phyloP scores from a whole-genome alignment of 1,284 basidiomycete genomes.

The Cronartium quercuum region DNA sequence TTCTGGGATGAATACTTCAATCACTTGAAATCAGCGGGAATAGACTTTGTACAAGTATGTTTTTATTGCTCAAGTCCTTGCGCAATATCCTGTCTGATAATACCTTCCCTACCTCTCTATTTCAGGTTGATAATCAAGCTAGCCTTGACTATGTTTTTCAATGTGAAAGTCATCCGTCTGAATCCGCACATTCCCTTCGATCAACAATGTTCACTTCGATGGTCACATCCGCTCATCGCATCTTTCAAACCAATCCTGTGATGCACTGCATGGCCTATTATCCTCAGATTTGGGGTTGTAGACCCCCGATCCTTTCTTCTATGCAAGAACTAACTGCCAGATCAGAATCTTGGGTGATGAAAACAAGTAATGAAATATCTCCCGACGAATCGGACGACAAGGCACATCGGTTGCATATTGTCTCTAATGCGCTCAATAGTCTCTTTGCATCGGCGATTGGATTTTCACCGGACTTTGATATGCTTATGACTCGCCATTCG shows the following conservation, averaged over 20 bases:
- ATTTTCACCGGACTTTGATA: slow-evolving; percentile 21
- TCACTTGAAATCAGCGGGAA: not conserved
- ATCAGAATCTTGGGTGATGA: not conserved
- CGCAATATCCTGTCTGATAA: not conserved
- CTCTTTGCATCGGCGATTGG: not conserved
- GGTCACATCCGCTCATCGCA: not conserved
- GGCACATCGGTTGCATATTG: slow-evolving; percentile 26
- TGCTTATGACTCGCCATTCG: slow-evolving; percentile 16
- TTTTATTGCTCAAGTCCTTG: not conserved
- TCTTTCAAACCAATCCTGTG: not conserved
- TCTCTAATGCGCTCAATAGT: slow-evolving; percentile 8
- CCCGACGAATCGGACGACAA: not conserved
- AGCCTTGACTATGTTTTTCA: not conserved
- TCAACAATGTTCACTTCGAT: not conserved
- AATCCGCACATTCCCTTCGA: not conserved
- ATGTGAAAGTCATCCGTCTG: slow-evolving; percentile 10
- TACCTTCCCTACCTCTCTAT: not conserved
- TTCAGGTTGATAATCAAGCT: slow-evolving; percentile 30
- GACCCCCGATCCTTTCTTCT: not conserved
- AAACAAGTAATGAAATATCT: slow-evolving; percentile 20
- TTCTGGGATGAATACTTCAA: slow-evolving; percentile 17
- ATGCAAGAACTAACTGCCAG: not conserved
- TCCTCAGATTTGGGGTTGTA: not conserved
- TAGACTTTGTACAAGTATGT: slow-evolving; percentile 20
- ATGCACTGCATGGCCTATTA: slow-evolving; percentile 18